A percentile compares a stretch with the other conserved stretches of the same genome.
Evolutionary conservation across 345 rosid genomes (phyloP).

Genomic region (Turnera subulata): DNA sequence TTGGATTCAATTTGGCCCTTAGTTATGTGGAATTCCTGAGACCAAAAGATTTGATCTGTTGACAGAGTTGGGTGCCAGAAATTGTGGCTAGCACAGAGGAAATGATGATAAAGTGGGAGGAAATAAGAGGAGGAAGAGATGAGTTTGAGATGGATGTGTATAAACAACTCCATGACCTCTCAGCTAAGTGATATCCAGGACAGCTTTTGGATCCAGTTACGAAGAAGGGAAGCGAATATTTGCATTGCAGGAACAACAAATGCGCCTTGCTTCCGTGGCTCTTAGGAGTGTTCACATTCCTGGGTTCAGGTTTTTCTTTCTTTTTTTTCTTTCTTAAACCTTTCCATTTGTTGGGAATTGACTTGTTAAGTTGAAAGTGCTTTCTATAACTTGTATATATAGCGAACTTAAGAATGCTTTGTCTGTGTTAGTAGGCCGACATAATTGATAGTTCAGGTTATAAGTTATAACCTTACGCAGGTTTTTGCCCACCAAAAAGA

Average conservation of each 20-base stretch:
- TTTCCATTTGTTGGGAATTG: neutral
- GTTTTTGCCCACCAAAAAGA: conserved; percentile 74
- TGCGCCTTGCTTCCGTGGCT: conserved; percentile 50
- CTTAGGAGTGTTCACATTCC: conserved; percentile 65
- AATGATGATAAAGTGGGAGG: conserved; percentile 71
- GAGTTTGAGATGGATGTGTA: conserved; percentile 66
- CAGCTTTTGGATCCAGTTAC: conserved; percentile 76
- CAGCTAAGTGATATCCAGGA: conserved; percentile 75
- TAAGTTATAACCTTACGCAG: conserved; percentile 24
- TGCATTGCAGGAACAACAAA: conserved; percentile 63
- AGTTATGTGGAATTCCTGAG: no score
- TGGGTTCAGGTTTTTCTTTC: conserved; percentile 63
- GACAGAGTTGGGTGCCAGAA: conserved; percentile 65
- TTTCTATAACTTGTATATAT: no score
- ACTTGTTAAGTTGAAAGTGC: no score
- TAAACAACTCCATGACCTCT: conserved; percentile 56
- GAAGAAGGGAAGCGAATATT: conserved; percentile 76
- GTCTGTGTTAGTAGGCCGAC: neutral
- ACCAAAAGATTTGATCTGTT: no score
- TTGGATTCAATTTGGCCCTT: neutral
- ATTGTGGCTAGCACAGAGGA: conserved; percentile 44
- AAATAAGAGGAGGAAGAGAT: conserved; percentile 43
- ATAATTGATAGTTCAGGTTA: neutral
- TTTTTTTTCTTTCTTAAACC: neutral
- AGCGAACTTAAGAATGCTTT: neutral